Evolutionary conservation across 2,329 filamentous ascomycete genomes (phyloP), one percentile per base, ranked within the genome.

Genomic region (Rhexocercosporidium sp.): DNA sequence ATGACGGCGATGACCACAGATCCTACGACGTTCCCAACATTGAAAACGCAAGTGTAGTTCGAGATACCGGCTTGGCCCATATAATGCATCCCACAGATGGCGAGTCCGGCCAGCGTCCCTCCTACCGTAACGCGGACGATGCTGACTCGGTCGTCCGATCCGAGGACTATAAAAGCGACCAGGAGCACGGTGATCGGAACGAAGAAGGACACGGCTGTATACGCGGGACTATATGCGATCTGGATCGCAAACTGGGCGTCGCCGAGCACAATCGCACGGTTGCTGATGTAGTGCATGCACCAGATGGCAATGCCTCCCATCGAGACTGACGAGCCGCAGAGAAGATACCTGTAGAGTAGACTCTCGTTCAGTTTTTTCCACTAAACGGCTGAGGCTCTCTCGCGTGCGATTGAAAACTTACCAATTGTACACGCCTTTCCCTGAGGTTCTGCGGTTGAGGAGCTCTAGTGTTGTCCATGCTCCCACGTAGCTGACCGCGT

Each of bases 81-180:
- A 75, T 96, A 96, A 77, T 96, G 92, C 93, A 96, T 96, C 39
- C 90, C 91, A 68, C 90, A 93, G 59, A 96, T 90, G 27, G 92
- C 90, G 5, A 88, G 82, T 16, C 93, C 93, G 1, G 91, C 90
- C 53, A 94, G 82, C 1, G 88, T 75, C 6, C 93, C 92, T 11
- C 91, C 90, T 5, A 86, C 75, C 7, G 84, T 75, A 14, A 92
- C 84, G 54, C 89, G 85, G 78, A 84, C 79, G 78, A 86, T 85
- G 22, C 84, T 85, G 18, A 77, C 81, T 69, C 86, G 85, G 71
- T 84, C 85, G 34, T 84, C 83, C n/a, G 57, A 25, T 16, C 39
- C 39, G 7, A 88, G 92, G 53, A 91, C 87, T 41, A 89, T 84
- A 75, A 96, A 95, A 27, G 92, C 92, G 7, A 87, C 77, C 20